A percentile compares a stretch with the other conserved stretches of the same genome.
These are phyloP conservation scores for Alternaria gansuensis DNA, from an alignment of 2,329 filamentous ascomycete genomes.

Conservation along the genomic window DNA sequence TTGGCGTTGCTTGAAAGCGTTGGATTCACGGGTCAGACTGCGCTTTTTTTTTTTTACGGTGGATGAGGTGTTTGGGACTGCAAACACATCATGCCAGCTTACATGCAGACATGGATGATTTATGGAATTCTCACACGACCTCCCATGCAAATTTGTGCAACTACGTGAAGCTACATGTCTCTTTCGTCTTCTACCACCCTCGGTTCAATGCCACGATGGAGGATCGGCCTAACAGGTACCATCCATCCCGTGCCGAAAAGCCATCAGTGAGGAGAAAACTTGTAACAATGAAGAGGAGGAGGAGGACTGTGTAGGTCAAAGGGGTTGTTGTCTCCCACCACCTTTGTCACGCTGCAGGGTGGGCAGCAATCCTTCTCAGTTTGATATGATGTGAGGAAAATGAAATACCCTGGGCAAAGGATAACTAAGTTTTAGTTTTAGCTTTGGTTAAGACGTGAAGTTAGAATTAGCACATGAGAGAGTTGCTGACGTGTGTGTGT, in stretches of 20 bases:
- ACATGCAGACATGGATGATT: not conserved
- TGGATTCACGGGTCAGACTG: not conserved
- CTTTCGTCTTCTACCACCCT: not conserved
- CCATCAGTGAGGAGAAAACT: no score
- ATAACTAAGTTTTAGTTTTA: not conserved
- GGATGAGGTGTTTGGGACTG: not conserved
- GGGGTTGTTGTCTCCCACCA: no score
- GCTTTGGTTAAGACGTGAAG: not conserved
- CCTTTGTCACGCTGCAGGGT: no score
- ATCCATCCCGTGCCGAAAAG: not conserved
- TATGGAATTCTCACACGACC: not conserved
- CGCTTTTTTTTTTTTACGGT: not conserved
- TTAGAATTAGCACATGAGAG: not conserved
- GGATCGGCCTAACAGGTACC: not conserved
- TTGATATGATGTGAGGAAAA: no score
- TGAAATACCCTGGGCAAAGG: no score
- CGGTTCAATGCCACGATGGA: not conserved
- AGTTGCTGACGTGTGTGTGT: not conserved
- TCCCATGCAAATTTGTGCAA: not conserved
- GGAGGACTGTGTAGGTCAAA: no score
- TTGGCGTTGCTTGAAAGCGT: not conserved
- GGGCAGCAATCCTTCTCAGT: no score
- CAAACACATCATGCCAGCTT: not conserved
- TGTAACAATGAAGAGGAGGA: no score
- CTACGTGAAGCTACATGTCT: not conserved